Evolutionary conservation across 257 asterid genomes (phyloP).

Genomic region (Ajuga chamaepitys): DNA sequence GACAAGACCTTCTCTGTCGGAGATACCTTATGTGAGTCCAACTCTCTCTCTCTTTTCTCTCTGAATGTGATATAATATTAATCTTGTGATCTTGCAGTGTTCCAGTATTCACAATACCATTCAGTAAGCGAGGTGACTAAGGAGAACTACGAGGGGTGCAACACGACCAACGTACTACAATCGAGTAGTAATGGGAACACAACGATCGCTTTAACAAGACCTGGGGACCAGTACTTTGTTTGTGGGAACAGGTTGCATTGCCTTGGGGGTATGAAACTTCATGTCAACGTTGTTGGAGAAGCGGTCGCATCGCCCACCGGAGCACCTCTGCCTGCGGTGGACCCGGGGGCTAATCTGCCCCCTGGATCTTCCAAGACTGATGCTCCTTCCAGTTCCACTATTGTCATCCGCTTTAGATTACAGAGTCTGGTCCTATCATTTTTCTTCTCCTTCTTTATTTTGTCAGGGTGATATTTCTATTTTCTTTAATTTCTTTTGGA

Average conservation of each 20-base stretch:
- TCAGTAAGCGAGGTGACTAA: conserved; percentile 51
- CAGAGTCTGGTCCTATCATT: not conserved
- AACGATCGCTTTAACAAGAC: conserved; percentile 25
- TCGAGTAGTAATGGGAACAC: conserved; percentile 68
- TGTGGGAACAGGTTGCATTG: conserved; percentile 73
- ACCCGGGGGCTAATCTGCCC: conserved; percentile 23
- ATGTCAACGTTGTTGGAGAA: conserved; percentile 26
- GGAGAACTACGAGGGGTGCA: conserved; percentile 53
- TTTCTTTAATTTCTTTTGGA: not conserved
- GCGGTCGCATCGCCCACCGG: conserved; percentile 21
- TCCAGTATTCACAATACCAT: conserved; percentile 56
- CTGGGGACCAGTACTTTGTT: conserved; percentile 54
- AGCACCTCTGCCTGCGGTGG: conserved; percentile 32
- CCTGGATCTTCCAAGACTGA: conserved; percentile 51
- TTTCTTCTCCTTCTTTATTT: conserved; percentile 14
- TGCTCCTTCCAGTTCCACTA: conserved; percentile 30
- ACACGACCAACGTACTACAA: conserved; percentile 54
- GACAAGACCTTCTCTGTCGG: conserved; percentile 49
- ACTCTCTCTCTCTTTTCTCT: not conserved
- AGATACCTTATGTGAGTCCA: conserved; percentile 54
- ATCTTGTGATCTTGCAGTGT: conserved; percentile 33
- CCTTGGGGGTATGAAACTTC: conserved; percentile 81
- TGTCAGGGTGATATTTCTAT: conserved; percentile 7
- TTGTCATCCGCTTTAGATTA: not conserved
- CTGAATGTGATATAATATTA: too few species aligned